Evolutionary conservation across 2,329 filamentous ascomycete species (phyloP), one percentile per base, ranked within the genome.

Genomic region (Fusarium neocosmosporiellum): DNA sequence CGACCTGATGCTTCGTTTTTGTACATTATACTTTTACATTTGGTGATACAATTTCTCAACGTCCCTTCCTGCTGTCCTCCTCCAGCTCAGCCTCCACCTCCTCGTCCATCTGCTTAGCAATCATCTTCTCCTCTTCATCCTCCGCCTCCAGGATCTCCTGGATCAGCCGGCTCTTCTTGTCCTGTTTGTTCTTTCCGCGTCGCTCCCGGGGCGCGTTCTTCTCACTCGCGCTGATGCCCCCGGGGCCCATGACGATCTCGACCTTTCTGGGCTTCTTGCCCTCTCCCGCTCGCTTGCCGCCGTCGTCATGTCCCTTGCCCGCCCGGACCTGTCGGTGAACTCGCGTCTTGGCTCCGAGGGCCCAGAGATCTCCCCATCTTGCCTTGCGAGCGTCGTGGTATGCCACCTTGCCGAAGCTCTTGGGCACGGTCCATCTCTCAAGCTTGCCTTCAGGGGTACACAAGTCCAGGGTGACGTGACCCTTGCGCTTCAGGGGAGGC

Each of bases 361-460:
- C 95, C 96, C 96, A 99, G 11, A 98, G 86, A 80, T 98, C 96
- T 41, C 96, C 96, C 96, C 96, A 98, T 61, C 85, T 85, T 1
- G 92, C 89, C 84, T 99, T 99, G 70, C 96, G 91, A 37, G 96
- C 96, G 80, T 98, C 96, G 76, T 93, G 94, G 84, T 96, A 98
- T 1, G 95, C 95, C 77, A 93, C 90, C 76, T 89, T 91, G 80
- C 92, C 92, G 82, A 92, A 96, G 67, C 91, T 94, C 75, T 91
- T 91, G 2, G 96, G 94, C 0, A 99, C 92, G 0, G 93, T 96
- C 96, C 96, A 99, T 63, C 96, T 93, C 85, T 99, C 96, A 36
- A 98, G 91, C 46, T 89, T 91, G 34, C 94, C 96, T 1, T 90
- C 88, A 0, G 96, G 93, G 0, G 96, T 98, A 86, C 96, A 99